Base-by-base conservation (phyloP, 352 stramenopile genomes). In the Peronospora farinosa region DNA sequence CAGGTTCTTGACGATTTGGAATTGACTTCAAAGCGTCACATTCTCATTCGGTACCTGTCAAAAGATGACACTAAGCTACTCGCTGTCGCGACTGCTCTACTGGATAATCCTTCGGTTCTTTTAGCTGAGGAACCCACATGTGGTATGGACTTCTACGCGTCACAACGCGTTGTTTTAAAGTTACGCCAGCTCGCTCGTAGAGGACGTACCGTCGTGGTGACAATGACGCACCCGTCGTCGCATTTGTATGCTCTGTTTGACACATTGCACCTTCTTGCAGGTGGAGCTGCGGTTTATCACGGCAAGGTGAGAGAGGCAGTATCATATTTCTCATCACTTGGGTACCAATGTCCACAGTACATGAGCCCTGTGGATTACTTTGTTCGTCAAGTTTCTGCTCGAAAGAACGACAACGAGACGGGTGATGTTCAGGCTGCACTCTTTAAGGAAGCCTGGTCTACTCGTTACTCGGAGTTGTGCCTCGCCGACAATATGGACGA, bases 171-270 rank as follows among this genome's bases (percentile, higher is more conserved):
- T 0, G 53, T 89, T 27, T 35, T 65, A 0, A 74, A 81, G 23
- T 54, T 88, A 3, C 74, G 78, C 33, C 72, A 85, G 32, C 64
- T 97, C 11, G 85, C 86, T 5, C 80, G 86, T 50, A 47, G 68
- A 40, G 86, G 87, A 27, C 85, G 86, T 39, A 96, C 88, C 3
- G 70, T 97, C 7, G 66, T 97, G 12, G 83, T 89, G 27, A 86
- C 91, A 0, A 96, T 97, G 72, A 72, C 84, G 7, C 75, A 86
- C 48, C 87, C 87, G n/a, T 88, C 78, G 23, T 88, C 73, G 1
- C 66, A 85, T 41, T 15, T 81, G 15, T 80, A 74, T 23, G 54
- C 54, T 11, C 49, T 84, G 0, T 83, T 88, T 44, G 78, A 88
- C 37, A 41, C 66, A 35, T 52, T 88, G 2, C 78, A 84, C 31